A percentile compares a stretch with the other conserved stretches of the same genome.
phyloP scores from a whole-genome alignment of 257 asterid genomes.

The Nicotiana attenuata region DNA sequence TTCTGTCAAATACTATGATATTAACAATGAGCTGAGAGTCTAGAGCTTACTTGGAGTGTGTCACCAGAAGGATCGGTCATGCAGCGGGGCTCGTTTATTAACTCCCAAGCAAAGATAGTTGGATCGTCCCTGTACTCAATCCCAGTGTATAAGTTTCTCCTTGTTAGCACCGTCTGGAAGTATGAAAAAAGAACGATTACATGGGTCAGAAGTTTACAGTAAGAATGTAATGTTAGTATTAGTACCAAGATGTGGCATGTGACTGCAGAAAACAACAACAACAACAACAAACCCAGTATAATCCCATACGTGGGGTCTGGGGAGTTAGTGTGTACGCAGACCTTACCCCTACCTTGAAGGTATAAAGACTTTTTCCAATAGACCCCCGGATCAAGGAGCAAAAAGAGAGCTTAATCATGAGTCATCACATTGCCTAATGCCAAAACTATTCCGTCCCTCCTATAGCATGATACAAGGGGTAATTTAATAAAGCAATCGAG shows the following conservation, averaged over 20 bases:
- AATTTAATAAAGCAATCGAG: not conserved
- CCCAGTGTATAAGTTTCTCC: slow-evolving; percentile 27
- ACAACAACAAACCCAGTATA: too few species aligned
- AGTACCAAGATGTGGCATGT: not conserved
- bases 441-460: too few species aligned
- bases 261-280: not conserved
- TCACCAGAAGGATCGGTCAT: slow-evolving; percentile 88
- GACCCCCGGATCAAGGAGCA: not conserved
- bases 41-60: slow-evolving; percentile 73
- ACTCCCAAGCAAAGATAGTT: slow-evolving; percentile 35
- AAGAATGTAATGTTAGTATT: not conserved
- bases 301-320: too few species aligned
- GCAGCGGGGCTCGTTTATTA: slow-evolving; percentile 39
- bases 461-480: too few species aligned
- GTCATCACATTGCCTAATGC: not conserved
- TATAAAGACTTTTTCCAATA: too few species aligned
- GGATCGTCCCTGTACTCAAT: slow-evolving; percentile 30
- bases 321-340: too few species aligned
- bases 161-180: slow-evolving; percentile 26
- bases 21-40: not conserved
- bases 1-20: not conserved
- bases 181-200: not conserved
- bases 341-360: too few species aligned
- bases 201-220: not conserved
- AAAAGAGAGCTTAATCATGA: not conserved